A percentile compares a stretch with the other conserved stretches of the same genome.
Conservation (phyloP, 805 yeast species). For the Starmerella sirachaensis region DNA sequence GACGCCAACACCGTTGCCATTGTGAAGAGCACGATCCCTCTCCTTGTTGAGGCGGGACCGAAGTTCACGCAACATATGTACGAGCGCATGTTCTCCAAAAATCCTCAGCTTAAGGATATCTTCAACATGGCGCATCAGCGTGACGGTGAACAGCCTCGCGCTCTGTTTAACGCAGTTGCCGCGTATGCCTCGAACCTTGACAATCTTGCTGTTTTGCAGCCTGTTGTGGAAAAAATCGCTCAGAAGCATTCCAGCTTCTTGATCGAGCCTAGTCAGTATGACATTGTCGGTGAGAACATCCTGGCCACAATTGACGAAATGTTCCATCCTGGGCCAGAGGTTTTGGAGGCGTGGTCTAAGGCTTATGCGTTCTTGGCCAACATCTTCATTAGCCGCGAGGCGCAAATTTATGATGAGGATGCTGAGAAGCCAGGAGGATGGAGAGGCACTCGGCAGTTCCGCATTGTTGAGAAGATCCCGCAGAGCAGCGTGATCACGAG, state of each 20-base stretch:
- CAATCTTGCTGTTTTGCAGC: constrained; percentile 41
- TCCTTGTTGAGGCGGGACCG: constrained; percentile 44
- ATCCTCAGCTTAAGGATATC: constrained; percentile 45
- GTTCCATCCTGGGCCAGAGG: constrained; percentile 42
- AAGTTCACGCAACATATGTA: constrained; percentile 45
- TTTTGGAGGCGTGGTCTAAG: constrained; percentile 50
- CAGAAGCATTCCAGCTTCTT: constrained; percentile 56
- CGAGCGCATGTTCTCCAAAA: constrained; percentile 39
- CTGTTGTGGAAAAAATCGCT: constrained; percentile 47
- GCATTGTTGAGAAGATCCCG: constrained; percentile 31
- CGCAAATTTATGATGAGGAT: constrained; percentile 33
- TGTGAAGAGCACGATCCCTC: constrained; percentile 34
- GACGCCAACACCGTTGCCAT: constrained; percentile 5
- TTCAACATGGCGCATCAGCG: constrained; percentile 51
- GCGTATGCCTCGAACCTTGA: constrained; percentile 51
- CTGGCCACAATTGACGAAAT: constrained; percentile 42
- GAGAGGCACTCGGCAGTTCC: constrained; percentile 48
- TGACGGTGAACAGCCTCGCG: constrained; percentile 46
- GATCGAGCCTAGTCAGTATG: constrained; percentile 52
- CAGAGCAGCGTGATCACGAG: constrained; percentile 42
- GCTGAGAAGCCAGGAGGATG: constrained; percentile 35
- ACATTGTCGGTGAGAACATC: constrained; percentile 49
- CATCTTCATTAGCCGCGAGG: constrained; percentile 45
- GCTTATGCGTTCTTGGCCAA: constrained; percentile 58
- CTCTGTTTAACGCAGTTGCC: constrained; percentile 49